Conservation (phyloP, 2,329 filamentous ascomycete genomes). For the Claviceps cyperi region DNA sequence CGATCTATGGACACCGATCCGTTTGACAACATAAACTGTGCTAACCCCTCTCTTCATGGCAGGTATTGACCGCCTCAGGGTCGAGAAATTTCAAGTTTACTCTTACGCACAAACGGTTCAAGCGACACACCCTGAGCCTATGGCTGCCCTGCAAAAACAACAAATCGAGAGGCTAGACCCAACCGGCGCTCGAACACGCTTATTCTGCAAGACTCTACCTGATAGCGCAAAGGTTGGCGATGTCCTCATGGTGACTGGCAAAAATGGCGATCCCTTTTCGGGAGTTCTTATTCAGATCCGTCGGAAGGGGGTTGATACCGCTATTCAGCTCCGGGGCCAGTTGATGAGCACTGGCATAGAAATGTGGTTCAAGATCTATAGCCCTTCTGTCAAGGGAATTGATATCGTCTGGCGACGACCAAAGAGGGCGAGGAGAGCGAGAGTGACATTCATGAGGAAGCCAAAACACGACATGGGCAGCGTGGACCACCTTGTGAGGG, state of each 20-base stretch:
- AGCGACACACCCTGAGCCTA: constrained; percentile 47
- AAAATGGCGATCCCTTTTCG: constrained; percentile 69
- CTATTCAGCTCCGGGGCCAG: constrained; percentile 73
- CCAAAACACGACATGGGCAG: constrained; percentile 77
- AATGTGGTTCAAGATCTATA: constrained; percentile 96
- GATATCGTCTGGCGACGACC: constrained; percentile 80
- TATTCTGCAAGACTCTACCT: constrained; percentile 65
- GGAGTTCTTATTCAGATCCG: constrained; percentile 82
- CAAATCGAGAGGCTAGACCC: constrained; percentile 72
- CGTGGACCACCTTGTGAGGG: constrained; percentile 61
- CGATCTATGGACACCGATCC: constrained; percentile 8
- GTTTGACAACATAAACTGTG: neutral
- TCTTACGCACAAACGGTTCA: constrained; percentile 41
- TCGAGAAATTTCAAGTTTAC: constrained; percentile 34
- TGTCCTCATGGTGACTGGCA: constrained; percentile 77
- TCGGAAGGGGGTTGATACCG: constrained; percentile 75
- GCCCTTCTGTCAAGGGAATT: constrained; percentile 74
- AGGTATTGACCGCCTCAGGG: constrained; percentile 22
- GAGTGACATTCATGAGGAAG: constrained; percentile 83
- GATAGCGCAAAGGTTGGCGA: constrained; percentile 77
- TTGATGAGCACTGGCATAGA: constrained; percentile 80
- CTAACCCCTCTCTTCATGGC: constrained; percentile 7
- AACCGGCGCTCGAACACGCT: constrained; percentile 61
- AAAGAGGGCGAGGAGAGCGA: constrained; percentile 74
- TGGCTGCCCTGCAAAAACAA: constrained; percentile 49